phyloP scores from a whole-genome alignment of 108 stramenopile genomes.

The Fistulifera solaris region DNA sequence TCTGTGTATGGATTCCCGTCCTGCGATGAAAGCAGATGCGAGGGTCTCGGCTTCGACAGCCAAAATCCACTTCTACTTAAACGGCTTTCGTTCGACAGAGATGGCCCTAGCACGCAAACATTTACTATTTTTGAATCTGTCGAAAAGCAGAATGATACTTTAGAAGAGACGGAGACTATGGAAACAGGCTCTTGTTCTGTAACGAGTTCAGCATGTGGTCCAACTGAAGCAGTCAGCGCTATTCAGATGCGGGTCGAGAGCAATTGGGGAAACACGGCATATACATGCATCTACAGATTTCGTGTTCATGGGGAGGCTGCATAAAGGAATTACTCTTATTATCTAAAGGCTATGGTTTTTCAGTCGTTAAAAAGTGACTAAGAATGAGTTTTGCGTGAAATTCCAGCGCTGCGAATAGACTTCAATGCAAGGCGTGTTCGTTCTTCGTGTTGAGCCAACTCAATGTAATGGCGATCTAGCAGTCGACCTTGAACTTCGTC shows the following conservation, averaged over 20 bases:
- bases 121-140: conserved; percentile 17
- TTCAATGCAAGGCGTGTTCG: conserved; percentile 55
- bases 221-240: conserved; percentile 7
- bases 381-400: too few relatives aligned
- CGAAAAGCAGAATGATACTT: conserved; percentile 13
- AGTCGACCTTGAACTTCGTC: conserved; percentile 32
- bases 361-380: too few relatives aligned
- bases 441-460: conserved; percentile 62
- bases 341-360: too few relatives aligned
- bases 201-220: conserved; percentile 20
- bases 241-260: conserved; percentile 50
- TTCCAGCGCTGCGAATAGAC: conserved; percentile 27
- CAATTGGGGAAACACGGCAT: conserved; percentile 68
- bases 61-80: conserved; percentile 38
- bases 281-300: conserved; percentile 73
- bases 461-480: conserved; percentile 50
- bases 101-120: conserved; percentile 25
- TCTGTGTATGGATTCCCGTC: conserved; percentile 58
- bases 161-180: background rate
- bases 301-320: conserved; percentile 56
- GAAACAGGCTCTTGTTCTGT: conserved; percentile 26
- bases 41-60: conserved; percentile 44
- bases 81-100: conserved; percentile 37
- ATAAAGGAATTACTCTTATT: background rate
- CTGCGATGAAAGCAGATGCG: conserved; percentile 18